Conservation (phyloP, 768 basidiomycete species). For the Leccinum disarticulatum region DNA sequence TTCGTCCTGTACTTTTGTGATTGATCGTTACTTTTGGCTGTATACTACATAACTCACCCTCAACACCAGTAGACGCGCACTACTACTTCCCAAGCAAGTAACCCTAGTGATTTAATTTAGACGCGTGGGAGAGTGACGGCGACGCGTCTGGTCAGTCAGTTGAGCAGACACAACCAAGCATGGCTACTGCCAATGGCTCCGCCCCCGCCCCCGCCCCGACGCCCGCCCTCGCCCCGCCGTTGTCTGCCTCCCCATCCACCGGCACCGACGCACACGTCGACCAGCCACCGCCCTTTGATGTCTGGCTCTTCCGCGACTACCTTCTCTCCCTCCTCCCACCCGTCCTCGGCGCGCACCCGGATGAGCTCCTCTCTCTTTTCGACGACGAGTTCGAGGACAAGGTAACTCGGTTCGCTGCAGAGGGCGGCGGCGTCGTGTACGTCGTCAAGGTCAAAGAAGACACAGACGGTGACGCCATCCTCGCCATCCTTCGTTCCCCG, state of each 20-base stretch:
- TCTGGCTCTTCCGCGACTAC: constrained; percentile 68
- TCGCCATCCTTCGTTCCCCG: not conserved
- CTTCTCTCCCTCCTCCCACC: constrained; percentile 74
- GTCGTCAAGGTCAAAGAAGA: constrained; percentile 79
- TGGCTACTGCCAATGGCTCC: not conserved
- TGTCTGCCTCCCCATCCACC: constrained; percentile 32
- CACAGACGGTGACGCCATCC: constrained; percentile 56
- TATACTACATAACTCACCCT: too few relatives aligned
- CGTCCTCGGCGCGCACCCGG: constrained; percentile 67
- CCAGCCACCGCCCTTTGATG: constrained; percentile 56
- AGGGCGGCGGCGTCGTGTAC: constrained; percentile 76
- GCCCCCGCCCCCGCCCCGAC: not conserved
- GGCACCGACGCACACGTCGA: constrained; percentile 35
- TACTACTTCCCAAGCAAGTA: too few relatives aligned
- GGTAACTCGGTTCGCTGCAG: constrained; percentile 71
- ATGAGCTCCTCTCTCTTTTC: constrained; percentile 67
- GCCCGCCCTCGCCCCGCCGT: constrained; percentile 22
- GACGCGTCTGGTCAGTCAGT: not conserved
- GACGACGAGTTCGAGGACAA: constrained; percentile 76
- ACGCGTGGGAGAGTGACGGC: not conserved
- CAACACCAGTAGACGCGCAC: too few relatives aligned
- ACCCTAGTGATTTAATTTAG: not conserved
- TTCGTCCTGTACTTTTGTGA: too few relatives aligned
- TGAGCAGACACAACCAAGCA: not conserved
- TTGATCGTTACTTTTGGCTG: too few relatives aligned